Evolutionary conservation across 2,329 filamentous ascomycete genomes (phyloP), one percentile per base, ranked within the genome.

Genomic region (Gaeumannomyces sp.): DNA sequence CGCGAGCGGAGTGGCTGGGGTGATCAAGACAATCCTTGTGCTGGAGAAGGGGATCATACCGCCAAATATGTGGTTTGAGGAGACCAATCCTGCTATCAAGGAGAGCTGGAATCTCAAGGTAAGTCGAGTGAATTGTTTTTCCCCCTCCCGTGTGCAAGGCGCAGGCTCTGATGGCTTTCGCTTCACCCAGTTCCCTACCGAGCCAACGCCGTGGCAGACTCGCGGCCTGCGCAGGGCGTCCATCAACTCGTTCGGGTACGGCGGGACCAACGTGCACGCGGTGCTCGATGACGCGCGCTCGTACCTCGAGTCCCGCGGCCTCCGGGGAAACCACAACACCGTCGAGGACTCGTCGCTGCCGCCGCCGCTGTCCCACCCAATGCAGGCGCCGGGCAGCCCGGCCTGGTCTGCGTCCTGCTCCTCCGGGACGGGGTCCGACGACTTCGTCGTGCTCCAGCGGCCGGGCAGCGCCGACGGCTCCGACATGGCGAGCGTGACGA

Each of bases 161-260:
- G 8, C 19, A 28, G 28, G 25, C 2, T 7, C 29, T 25, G 28
- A 60, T 3, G 8, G 33, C 33, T 31, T 11, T 22, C 25, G 10
- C 33, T 16, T 33, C 13, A 28, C 64, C 22, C 16, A 73, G 69
- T 65, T 76, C 10, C 70, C 71, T 0, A 69, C 64, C 8, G 53
- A 69, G 50, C 63, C 64, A 25, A 69, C 68, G 6, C 16, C 66
- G 4, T 76, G 73, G 73, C 73, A 72, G 0, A 28, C 64, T 1
- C 59, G 58, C 13, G 65, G 64, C 22, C 38, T 70, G 0, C 64
- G 66, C 1, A 67, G 73, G 0, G 71, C 69, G 0, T 71, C 69
- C 3, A 68, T 75, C 33, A 74, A 72, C 63, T 71, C 68, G 1
- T 73, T 73, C 50, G 73, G 73, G 3, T 74, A 67, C 53, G 73